phyloP scores from a whole-genome alignment of 2,329 filamentous ascomycete species.

The Amphichorda felina region DNA sequence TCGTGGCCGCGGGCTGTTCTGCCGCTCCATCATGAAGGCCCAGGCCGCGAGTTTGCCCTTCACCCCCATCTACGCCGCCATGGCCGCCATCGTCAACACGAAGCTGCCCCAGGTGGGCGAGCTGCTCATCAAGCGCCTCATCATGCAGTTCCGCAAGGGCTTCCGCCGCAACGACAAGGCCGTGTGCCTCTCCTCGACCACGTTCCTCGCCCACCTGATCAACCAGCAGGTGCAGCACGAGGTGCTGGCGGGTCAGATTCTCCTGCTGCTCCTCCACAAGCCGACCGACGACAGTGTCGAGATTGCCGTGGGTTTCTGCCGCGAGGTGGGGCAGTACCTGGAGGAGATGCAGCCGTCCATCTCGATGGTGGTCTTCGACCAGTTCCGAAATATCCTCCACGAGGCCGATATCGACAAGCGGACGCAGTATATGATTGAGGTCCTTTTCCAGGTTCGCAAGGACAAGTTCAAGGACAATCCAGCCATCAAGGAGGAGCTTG shows the following conservation, averaged over 20 bases:
- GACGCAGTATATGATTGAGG: slow-evolving; percentile 99
- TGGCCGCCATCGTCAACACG: slow-evolving; percentile 94
- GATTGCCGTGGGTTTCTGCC: slow-evolving; percentile 87
- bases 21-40: slow-evolving; percentile 95
- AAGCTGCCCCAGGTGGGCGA: slow-evolving; percentile 94
- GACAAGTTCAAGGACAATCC: slow-evolving; percentile 95
- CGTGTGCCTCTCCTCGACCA: slow-evolving; percentile 85
- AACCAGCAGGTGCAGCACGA: slow-evolving; percentile 96
- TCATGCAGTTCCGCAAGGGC: slow-evolving; percentile 89
- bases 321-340: slow-evolving; percentile 85
- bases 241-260: slow-evolving; percentile 83
- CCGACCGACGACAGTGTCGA: slow-evolving; percentile 96
- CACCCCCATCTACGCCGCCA: slow-evolving; percentile 90
- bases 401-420: slow-evolving; percentile 96
- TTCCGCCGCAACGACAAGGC: slow-evolving; percentile 96
- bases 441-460: slow-evolving; percentile 91
- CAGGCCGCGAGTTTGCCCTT: slow-evolving; percentile 93
- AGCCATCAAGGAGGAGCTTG: slow-evolving; percentile 81
- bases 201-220: slow-evolving; percentile 87
- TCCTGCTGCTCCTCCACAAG: slow-evolving; percentile 85
- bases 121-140: slow-evolving; percentile 70
- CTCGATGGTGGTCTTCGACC: slow-evolving; percentile 83
- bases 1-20: slow-evolving; percentile 83
- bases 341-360: slow-evolving; percentile 92
- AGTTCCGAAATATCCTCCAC: slow-evolving; percentile 89